phyloP scores from a whole-genome alignment of 352 stramenopile genomes.

The Pythium pyrilobum region DNA sequence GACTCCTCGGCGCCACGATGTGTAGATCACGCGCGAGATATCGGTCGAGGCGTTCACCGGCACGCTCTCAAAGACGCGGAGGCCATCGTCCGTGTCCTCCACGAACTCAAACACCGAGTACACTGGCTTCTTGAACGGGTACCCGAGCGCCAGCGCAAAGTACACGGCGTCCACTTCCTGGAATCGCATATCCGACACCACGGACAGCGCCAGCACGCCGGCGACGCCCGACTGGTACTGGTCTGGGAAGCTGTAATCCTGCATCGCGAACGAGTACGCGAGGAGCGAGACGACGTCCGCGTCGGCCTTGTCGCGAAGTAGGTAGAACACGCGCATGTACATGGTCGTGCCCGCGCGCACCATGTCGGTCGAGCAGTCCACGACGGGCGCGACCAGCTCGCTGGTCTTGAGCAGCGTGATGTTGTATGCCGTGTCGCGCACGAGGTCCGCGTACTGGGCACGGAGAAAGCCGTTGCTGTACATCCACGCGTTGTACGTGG shows the following conservation, averaged over 20 bases:
- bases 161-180: slow-evolving; percentile 6
- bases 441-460: slow-evolving; percentile 12
- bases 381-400: slow-evolving; percentile 33
- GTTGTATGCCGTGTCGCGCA: slow-evolving; percentile 24
- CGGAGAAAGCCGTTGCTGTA: slow-evolving; percentile 25
- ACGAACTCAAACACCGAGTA: slow-evolving; percentile 6
- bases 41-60: neutral
- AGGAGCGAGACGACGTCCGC: slow-evolving; percentile 13
- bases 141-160: slow-evolving; percentile 14
- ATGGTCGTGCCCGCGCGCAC: neutral
- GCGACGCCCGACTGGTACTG: slow-evolving; percentile 5
- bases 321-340: slow-evolving; percentile 19
- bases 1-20: slow-evolving; percentile 26
- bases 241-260: slow-evolving; percentile 18
- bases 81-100: neutral
- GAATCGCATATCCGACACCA: slow-evolving; percentile 12
- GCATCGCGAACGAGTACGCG: slow-evolving; percentile 12
- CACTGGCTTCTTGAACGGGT: slow-evolving; percentile 17
- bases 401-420: slow-evolving; percentile 21
- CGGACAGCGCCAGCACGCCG: neutral
- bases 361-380: slow-evolving; percentile 27
- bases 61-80: slow-evolving; percentile 10
- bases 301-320: slow-evolving; percentile 10
- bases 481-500: slow-evolving; percentile 20
- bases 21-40: slow-evolving; percentile 14